A percentile compares a stretch with the other conserved stretches of the same genome.
Evolutionary conservation across 345 rosid genomes (phyloP).

Genomic region (Zanthoxylum bungeanum): DNA sequence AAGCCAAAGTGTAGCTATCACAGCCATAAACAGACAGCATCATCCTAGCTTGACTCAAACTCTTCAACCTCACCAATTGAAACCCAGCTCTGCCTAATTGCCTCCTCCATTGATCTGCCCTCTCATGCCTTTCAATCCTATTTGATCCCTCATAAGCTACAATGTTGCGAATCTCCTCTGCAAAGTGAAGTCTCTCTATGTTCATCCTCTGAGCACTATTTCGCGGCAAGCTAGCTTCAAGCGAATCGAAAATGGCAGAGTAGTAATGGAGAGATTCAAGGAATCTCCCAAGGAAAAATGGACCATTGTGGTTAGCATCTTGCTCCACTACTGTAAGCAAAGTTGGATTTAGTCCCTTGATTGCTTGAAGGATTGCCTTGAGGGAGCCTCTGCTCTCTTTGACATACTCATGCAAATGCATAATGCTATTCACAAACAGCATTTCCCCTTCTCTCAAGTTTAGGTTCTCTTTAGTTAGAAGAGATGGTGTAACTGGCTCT

Average conservation of each 20-base stretch:
- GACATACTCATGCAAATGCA: conserved; percentile 60
- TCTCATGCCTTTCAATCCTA: conserved; percentile 58
- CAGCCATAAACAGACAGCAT: conserved; percentile 58
- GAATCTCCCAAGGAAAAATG: conserved; percentile 64
- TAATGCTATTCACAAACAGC: conserved; percentile 45
- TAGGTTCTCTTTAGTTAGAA: conserved; percentile 44
- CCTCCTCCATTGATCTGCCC: conserved; percentile 68
- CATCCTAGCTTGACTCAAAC: conserved; percentile 55
- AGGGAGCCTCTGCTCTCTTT: conserved; percentile 64
- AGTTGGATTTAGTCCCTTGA: conserved; percentile 50
- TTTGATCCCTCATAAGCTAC: conserved; percentile 50
- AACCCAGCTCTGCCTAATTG: conserved; percentile 66
- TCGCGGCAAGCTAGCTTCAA: conserved; percentile 52
- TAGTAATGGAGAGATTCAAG: conserved; percentile 71
- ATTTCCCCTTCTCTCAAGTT: conserved; percentile 46
- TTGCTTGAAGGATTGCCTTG: conserved; percentile 63
- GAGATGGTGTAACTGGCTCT: conserved; percentile 31
- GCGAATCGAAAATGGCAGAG: conserved; percentile 63
- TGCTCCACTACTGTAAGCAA: conserved; percentile 57
- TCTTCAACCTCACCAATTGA: conserved; percentile 45
- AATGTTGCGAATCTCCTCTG: conserved; percentile 55
- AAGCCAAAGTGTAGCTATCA: conserved; percentile 49
- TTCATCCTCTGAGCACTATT: conserved; percentile 48
- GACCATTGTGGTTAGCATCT: conserved; percentile 71
- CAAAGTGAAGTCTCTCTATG: conserved; percentile 52